A percentile compares a stretch with the other conserved stretches of the same genome.
Conservation (phyloP, 2,329 filamentous ascomycete genomes). For the Xylaria digitata region DNA sequence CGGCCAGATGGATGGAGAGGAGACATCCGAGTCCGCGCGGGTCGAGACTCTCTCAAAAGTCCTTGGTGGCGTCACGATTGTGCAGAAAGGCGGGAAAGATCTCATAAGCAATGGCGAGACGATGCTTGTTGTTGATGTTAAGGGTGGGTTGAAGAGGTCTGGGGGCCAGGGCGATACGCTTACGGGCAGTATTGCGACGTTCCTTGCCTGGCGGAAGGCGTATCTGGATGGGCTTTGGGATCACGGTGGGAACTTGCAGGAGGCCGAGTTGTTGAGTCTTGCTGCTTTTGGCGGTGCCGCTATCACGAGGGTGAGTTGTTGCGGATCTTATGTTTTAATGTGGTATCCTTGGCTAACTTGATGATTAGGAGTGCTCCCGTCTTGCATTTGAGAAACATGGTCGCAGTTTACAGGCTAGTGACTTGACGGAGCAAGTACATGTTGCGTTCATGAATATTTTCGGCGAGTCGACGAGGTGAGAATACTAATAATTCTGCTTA, state of each 20-base stretch:
- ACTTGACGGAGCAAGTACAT: conserved; percentile 91
- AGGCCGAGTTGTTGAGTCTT: conserved; percentile 74
- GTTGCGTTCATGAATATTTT: conserved; percentile 82
- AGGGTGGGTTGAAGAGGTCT: conserved; percentile 87
- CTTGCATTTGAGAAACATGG: conserved; percentile 88
- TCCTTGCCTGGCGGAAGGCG: conserved; percentile 87
- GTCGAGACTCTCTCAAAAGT: conserved; percentile 77
- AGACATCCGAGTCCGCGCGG: conserved; percentile 54
- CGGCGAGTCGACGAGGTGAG: conserved; percentile 66
- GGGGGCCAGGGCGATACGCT: conserved; percentile 96
- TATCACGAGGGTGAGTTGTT: conserved; percentile 79
- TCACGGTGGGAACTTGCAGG: conserved; percentile 60
- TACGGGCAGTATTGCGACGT: conserved; percentile 87
- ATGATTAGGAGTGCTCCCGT: conserved; percentile 80
- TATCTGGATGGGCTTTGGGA: conserved; percentile 89
- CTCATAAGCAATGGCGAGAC: conserved; percentile 82
- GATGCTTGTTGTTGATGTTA: conserved; percentile 80
- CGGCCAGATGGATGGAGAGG: conserved; percentile 22
- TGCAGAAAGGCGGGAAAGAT: conserved; percentile 89
- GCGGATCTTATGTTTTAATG: neutral
- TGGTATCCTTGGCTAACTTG: conserved; percentile 11
- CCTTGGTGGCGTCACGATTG: conserved; percentile 87
- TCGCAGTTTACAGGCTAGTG: conserved; percentile 88
- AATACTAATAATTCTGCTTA: conserved; percentile 18
- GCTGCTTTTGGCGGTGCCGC: conserved; percentile 88